Evolutionary conservation across 1,139 yeast species (phyloP).

Genomic region (Pichia sp.): DNA sequence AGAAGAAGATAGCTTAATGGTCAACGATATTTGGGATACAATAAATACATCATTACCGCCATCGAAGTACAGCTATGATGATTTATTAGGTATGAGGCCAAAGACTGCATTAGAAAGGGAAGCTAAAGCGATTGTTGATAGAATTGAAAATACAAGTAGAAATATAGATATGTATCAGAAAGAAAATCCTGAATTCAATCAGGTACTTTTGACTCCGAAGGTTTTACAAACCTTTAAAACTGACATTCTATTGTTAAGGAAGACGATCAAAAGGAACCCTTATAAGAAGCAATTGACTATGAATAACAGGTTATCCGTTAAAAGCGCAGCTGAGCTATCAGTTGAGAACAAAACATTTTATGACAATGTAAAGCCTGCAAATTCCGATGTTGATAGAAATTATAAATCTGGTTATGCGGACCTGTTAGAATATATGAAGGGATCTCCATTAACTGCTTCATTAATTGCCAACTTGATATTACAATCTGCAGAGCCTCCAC

Average conservation of each 20-base stretch:
- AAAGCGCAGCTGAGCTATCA: not conserved
- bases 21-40: not conserved
- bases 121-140: slow-evolving; percentile 1
- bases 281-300: slow-evolving; percentile 2
- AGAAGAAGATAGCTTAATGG: not conserved
- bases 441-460: slow-evolving; percentile 66
- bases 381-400: slow-evolving; percentile 8
- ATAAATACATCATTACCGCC: not conserved
- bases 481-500: slow-evolving; percentile 78
- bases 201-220: not conserved
- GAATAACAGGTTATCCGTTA: slow-evolving; percentile 1
- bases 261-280: slow-evolving; percentile 3
- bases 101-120: slow-evolving; percentile 6
- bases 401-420: slow-evolving; percentile 34
- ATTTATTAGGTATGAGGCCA: slow-evolving; percentile 10
- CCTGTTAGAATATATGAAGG: slow-evolving; percentile 64
- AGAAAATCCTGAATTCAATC: not conserved
- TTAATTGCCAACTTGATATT: slow-evolving; percentile 83
- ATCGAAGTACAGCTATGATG: slow-evolving; percentile 3
- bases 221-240: not conserved
- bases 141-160: slow-evolving; percentile 1
- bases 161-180: slow-evolving; percentile 1
- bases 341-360: too few species aligned
- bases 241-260: slow-evolving; percentile 2
- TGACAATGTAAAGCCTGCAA: not conserved